Evolutionary conservation across 2,329 filamentous ascomycete species (phyloP).

Genomic region (Colletotrichum abscissum): DNA sequence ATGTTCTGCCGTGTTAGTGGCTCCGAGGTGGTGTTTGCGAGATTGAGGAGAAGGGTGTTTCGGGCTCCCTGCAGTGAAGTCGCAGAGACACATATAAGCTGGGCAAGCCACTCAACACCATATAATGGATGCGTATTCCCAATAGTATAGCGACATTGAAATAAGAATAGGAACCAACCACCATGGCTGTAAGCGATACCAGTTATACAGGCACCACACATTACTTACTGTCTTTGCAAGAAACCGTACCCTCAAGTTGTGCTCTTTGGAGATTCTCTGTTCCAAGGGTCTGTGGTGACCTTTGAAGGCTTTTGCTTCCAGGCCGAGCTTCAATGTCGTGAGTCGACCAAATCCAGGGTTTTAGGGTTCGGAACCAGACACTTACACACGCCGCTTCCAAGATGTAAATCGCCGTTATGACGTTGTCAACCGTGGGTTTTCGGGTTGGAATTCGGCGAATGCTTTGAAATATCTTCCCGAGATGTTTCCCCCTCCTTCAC

Average conservation of each 20-base stretch:
- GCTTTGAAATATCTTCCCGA: constrained; percentile 75
- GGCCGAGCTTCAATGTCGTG: constrained; percentile 76
- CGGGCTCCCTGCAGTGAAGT: not conserved
- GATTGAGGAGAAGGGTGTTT: not conserved
- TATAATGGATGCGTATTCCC: not conserved
- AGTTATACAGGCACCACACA: not conserved
- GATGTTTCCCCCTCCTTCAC: constrained; percentile 75
- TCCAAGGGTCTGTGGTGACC: constrained; percentile 73
- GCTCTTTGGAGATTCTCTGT: constrained; percentile 91
- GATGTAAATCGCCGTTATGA: constrained; percentile 83
- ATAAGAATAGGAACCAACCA: not conserved
- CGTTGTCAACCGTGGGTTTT: constrained; percentile 88
- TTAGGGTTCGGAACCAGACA: constrained; percentile 61
- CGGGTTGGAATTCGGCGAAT: constrained; percentile 86
- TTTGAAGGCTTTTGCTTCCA: constrained; percentile 79
- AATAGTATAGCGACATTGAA: not conserved
- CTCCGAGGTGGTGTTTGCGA: constrained; percentile 8
- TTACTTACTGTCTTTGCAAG: constrained; percentile 6
- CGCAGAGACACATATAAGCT: not conserved
- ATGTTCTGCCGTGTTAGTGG: constrained; percentile 11
- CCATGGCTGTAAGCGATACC: not conserved
- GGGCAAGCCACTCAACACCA: not conserved
- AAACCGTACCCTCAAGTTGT: constrained; percentile 75
- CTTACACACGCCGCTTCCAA: constrained; percentile 46
- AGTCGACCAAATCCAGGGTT: constrained; percentile 50